Percentiles rank a stretch among this genome's conserved stretches.
Conservation (phyloP, 2,329 filamentous ascomycete genomes). For the Paecilomyces sp. region DNA sequence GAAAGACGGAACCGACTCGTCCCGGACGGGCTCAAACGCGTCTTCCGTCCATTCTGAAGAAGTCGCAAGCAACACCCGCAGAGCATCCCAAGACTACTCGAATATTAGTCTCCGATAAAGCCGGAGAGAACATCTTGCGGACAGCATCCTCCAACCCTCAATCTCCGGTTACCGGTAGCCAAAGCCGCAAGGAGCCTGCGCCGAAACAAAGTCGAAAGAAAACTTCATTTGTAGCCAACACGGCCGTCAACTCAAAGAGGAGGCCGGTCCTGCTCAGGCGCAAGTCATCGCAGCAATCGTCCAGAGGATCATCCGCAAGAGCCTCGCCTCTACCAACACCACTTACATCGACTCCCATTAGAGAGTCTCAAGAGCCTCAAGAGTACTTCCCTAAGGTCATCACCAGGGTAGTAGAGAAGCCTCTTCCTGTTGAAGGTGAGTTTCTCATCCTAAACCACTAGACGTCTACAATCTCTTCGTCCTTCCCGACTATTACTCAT, state of each 20-base stretch:
- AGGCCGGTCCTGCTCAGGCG: constrained; percentile 26
- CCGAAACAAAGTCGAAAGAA: constrained; percentile 19
- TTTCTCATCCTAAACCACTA: not conserved
- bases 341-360: not conserved
- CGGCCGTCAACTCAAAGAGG: constrained; percentile 18
- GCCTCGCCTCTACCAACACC: not conserved
- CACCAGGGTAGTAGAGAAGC: not conserved
- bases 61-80: constrained; percentile 18
- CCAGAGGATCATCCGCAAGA: constrained; percentile 5
- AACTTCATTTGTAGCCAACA: constrained; percentile 18
- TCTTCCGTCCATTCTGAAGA: constrained; percentile 34
- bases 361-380: not conserved
- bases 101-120: constrained; percentile 19
- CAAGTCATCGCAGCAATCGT: constrained; percentile 28
- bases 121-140: constrained; percentile 17
- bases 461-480: not conserved
- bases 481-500: not conserved
- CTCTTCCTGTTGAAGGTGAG: not conserved
- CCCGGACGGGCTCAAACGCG: constrained; percentile 8
- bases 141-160: constrained; percentile 13
- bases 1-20: not conserved
- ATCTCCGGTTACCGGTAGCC: not conserved
- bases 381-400: not conserved
- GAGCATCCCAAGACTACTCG: constrained; percentile 23
- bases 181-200: not conserved